Conservation (phyloP, 2,329 filamentous ascomycete species). For the Aspergillus sp. region DNA sequence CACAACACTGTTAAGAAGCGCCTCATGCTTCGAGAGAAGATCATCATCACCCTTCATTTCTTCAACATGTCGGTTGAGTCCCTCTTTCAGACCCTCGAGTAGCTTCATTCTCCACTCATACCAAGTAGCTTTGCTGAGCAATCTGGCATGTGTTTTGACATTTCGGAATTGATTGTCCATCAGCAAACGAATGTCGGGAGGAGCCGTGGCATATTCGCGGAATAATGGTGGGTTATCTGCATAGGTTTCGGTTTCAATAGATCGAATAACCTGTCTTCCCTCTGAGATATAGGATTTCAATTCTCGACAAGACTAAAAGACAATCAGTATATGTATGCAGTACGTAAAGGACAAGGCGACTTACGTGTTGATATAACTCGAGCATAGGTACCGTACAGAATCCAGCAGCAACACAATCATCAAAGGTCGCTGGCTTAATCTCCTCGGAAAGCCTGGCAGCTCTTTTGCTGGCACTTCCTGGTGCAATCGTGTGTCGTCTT, state of each 20-base stretch:
- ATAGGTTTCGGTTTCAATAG: conserved; percentile 83
- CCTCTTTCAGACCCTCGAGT: conserved; percentile 74
- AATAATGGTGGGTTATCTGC: conserved; percentile 90
- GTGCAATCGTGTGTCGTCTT: conserved; percentile 74
- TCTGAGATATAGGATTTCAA: conserved; percentile 96
- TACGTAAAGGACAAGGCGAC: conserved; percentile 19
- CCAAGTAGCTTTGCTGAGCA: conserved; percentile 94
- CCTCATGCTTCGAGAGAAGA: conserved; percentile 62
- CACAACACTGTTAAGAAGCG: conserved; percentile 62
- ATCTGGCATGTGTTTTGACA: conserved; percentile 84
- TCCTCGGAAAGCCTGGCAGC: conserved; percentile 20
- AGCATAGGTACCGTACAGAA: conserved; percentile 90
- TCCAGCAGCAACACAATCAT: conserved; percentile 79
- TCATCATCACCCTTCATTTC: conserved; percentile 73
- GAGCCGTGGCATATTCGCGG: conserved; percentile 81
- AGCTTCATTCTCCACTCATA: conserved; percentile 96
- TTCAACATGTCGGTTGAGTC: conserved; percentile 67
- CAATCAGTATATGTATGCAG: conserved; percentile 20
- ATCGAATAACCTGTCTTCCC: conserved; percentile 80
- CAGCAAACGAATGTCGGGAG: conserved; percentile 73
- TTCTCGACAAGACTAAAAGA: conserved; percentile 70
- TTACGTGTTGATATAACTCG: conserved; percentile 85
- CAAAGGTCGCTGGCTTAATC: conserved; percentile 44
- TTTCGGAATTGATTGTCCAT: conserved; percentile 99
- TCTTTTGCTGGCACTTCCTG: conserved; percentile 40